Evolutionary conservation across 805 yeast genomes (phyloP).

Genomic region (Myxozyma melibiosi): DNA sequence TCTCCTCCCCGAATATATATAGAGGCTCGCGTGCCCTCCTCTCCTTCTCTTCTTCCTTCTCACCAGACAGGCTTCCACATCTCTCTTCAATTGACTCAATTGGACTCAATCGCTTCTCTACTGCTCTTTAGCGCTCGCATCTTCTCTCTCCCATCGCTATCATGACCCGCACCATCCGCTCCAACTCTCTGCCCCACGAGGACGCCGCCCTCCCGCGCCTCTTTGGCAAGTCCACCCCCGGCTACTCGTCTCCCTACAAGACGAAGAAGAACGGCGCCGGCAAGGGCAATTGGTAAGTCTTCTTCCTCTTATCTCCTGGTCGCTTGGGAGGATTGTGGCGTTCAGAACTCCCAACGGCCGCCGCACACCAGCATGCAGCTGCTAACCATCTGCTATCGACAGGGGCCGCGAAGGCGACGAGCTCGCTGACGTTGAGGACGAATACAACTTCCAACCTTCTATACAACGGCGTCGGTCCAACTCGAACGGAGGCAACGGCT

Average conservation of each 20-base stretch:
- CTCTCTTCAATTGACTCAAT: neutral
- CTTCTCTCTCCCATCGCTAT: neutral
- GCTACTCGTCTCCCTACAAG: slow-evolving; percentile 21
- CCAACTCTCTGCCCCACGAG: slow-evolving; percentile 20
- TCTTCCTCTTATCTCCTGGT: neutral
- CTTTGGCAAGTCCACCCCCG: slow-evolving; percentile 32
- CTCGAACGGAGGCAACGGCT: slow-evolving; percentile 33
- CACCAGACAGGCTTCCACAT: neutral
- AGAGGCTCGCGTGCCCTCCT: neutral
- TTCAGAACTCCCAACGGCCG: slow-evolving; percentile 8
- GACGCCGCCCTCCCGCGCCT: slow-evolving; percentile 31
- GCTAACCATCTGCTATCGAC: neutral
- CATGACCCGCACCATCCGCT: slow-evolving; percentile 31
- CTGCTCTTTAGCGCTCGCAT: neutral
- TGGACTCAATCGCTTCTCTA: neutral
- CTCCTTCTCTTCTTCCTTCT: neutral
- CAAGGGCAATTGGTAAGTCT: slow-evolving; percentile 36
- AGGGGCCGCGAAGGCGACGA: slow-evolving; percentile 38
- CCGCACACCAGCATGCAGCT: neutral
- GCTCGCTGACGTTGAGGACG: slow-evolving; percentile 34
- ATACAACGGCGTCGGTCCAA: slow-evolving; percentile 36
- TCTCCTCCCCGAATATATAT: neutral
- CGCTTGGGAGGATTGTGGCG: neutral
- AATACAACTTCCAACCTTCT: slow-evolving; percentile 33
- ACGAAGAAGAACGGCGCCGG: slow-evolving; percentile 38